These are phyloP conservation scores for Hortiboletus flavorubellus DNA, from an alignment of 768 basidiomycete species.

Conservation along the genomic window DNA sequence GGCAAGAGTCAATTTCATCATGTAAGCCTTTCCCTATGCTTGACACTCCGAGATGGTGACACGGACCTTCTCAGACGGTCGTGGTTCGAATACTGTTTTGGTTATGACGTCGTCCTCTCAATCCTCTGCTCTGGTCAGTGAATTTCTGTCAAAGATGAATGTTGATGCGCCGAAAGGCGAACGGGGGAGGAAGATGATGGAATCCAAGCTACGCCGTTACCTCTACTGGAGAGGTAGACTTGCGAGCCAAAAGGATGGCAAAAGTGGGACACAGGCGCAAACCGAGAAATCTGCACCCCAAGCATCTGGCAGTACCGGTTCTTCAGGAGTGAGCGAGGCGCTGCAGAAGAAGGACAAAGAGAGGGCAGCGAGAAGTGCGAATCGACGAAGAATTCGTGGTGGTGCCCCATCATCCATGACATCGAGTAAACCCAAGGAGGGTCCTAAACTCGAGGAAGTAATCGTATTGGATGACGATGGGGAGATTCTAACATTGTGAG, in stretches of 20 bases:
- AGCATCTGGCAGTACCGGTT: slow-evolving; percentile 8
- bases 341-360: slow-evolving; percentile 74
- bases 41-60: neutral
- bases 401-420: slow-evolving; percentile 44
- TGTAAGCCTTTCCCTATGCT: slow-evolving; percentile 6
- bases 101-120: slow-evolving; percentile 85
- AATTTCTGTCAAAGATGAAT: slow-evolving; percentile 72
- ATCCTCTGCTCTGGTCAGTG: slow-evolving; percentile 68
- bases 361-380: slow-evolving; percentile 54
- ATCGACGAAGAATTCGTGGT: slow-evolving; percentile 72
- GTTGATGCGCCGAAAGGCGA: slow-evolving; percentile 51
- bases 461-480: slow-evolving; percentile 26
- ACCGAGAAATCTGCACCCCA: slow-evolving; percentile 10
- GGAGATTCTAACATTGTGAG: slow-evolving; percentile 59
- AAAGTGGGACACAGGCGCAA: neutral
- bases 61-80: slow-evolving; percentile 25
- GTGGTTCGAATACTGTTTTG: slow-evolving; percentile 73
- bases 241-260: slow-evolving; percentile 22
- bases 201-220: slow-evolving; percentile 65
- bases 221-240: slow-evolving; percentile 76
- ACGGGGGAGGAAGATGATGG: slow-evolving; percentile 77
- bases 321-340: slow-evolving; percentile 58
- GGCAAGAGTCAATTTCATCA: slow-evolving; percentile 44
- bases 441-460: slow-evolving; percentile 5
- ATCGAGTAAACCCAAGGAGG: slow-evolving; percentile 10